phyloP scores from a whole-genome alignment of 2,329 filamentous ascomycete species.

The Aspergillus novoparasiticus region DNA sequence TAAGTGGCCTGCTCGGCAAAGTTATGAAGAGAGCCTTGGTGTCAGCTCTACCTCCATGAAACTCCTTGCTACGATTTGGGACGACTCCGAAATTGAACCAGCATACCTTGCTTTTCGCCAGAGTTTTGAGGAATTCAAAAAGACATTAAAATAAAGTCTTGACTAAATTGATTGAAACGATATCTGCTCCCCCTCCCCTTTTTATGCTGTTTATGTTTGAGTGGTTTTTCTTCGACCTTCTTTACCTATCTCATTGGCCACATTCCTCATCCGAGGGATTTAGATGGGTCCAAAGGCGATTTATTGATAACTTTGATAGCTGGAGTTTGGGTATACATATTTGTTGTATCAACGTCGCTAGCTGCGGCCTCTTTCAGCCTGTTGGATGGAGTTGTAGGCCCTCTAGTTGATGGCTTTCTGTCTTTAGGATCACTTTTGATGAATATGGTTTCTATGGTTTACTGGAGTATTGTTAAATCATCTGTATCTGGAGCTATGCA shows the following conservation, averaged over 20 bases:
- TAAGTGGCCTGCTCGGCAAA: constrained; percentile 23
- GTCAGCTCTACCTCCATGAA: constrained; percentile 13
- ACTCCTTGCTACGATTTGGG: constrained; percentile 20
- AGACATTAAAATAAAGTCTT: constrained; percentile 14
- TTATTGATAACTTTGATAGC: not conserved
- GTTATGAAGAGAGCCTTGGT: constrained; percentile 21
- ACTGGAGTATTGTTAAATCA: not conserved
- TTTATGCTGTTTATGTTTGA: constrained; percentile 1
- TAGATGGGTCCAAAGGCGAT: constrained; percentile 3
- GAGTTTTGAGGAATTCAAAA: constrained; percentile 21
- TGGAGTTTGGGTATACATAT: not conserved
- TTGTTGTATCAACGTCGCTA: constrained; percentile 3
- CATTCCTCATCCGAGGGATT: not conserved
- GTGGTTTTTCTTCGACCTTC: not conserved
- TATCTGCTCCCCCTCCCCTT: not conserved
- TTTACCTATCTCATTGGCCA: not conserved
- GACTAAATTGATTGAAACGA: not conserved
- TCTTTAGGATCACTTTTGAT: not conserved
- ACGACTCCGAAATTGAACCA: constrained; percentile 19
- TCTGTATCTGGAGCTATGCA: not conserved
- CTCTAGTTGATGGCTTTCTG: not conserved
- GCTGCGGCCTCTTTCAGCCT: constrained; percentile 2
- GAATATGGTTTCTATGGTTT: not conserved
- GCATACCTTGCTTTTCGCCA: constrained; percentile 17
- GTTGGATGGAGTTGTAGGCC: constrained; percentile 5